phyloP scores from a whole-genome alignment of 2,329 filamentous ascomycete genomes.

The Arachnopeziza araneosa region DNA sequence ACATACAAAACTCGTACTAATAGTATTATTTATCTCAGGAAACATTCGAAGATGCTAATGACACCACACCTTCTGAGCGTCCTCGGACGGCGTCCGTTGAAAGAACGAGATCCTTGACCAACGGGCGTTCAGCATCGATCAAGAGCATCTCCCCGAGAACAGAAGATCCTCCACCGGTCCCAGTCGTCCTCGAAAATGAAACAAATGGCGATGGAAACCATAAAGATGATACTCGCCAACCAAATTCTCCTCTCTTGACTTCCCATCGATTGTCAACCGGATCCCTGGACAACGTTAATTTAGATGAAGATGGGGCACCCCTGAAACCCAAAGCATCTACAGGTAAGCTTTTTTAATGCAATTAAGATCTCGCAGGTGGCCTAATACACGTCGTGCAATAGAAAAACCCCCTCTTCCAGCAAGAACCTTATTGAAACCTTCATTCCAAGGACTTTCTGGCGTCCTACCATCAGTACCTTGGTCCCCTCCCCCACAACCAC shows the following conservation, averaged over 20 bases:
- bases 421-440: constrained; percentile 32
- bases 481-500: constrained; percentile 48
- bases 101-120: constrained; percentile 33
- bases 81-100: constrained; percentile 17
- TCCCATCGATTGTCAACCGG: constrained; percentile 48
- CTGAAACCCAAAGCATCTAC: constrained; percentile 9
- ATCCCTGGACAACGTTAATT: constrained; percentile 57
- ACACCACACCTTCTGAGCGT: constrained; percentile 35
- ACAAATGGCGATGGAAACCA: constrained; percentile 26
- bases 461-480: constrained; percentile 69
- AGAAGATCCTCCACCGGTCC: constrained; percentile 24
- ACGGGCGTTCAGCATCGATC: constrained; percentile 34
- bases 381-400: constrained; percentile 13
- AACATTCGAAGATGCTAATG: constrained; percentile 77
- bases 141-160: constrained; percentile 23
- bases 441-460: constrained; percentile 64
- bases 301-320: constrained; percentile 41
- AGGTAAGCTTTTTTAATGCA: constrained; percentile 8
- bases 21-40: constrained; percentile 44
- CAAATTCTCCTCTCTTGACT: constrained; percentile 43
- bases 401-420: constrained; percentile 29
- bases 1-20: background rate
- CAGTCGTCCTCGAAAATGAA: constrained; percentile 19
- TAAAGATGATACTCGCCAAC: constrained; percentile 21
- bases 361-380: constrained; percentile 3